Percentiles rank a stretch among this genome's conserved stretches.
Conservation (phyloP, 352 stramenopile genomes). For the Globisporangium cylindrosporum region DNA sequence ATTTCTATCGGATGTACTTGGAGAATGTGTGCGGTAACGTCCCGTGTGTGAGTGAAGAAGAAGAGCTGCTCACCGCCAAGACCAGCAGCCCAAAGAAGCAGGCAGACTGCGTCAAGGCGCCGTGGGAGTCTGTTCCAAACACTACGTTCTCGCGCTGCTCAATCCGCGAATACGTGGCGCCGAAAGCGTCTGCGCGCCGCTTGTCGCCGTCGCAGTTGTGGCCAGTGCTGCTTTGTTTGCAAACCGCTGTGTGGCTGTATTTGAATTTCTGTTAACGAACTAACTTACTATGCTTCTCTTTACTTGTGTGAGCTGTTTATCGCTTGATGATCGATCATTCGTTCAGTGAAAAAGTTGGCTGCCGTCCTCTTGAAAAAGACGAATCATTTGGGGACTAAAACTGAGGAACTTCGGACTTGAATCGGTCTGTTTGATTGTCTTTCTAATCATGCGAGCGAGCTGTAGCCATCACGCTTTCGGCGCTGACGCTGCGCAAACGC, state of each 20-base stretch:
- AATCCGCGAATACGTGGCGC: slow-evolving; percentile 49
- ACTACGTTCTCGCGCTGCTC: slow-evolving; percentile 55
- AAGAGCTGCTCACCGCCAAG: slow-evolving; percentile 31
- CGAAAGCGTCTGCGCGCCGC: not conserved
- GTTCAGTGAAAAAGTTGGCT: not conserved
- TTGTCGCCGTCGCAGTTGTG: not conserved
- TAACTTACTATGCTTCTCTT: not conserved
- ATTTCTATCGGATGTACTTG: slow-evolving; percentile 63
- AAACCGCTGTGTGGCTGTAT: not conserved
- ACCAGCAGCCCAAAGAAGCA: slow-evolving; percentile 34
- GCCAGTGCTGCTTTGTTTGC: not conserved
- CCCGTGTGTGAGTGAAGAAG: slow-evolving; percentile 47
- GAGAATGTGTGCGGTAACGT: slow-evolving; percentile 69
- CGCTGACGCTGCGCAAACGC: slow-evolving; percentile 32
- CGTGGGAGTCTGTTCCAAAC: slow-evolving; percentile 47
- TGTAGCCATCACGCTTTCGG: slow-evolving; percentile 38
- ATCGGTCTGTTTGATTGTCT: not conserved
- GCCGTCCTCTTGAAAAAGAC: not conserved
- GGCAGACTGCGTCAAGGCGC: slow-evolving; percentile 38
- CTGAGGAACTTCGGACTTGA: not conserved
- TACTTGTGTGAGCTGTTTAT: not conserved
- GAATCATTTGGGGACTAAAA: not conserved
- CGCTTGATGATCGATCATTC: not conserved
- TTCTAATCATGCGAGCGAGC: slow-evolving; percentile 22
- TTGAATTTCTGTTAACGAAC: slow-evolving; percentile 1